A percentile compares a stretch with the other conserved stretches of the same genome.
Evolutionary conservation across 768 basidiomycete species (phyloP).

Genomic region (Boletus coccyginus): DNA sequence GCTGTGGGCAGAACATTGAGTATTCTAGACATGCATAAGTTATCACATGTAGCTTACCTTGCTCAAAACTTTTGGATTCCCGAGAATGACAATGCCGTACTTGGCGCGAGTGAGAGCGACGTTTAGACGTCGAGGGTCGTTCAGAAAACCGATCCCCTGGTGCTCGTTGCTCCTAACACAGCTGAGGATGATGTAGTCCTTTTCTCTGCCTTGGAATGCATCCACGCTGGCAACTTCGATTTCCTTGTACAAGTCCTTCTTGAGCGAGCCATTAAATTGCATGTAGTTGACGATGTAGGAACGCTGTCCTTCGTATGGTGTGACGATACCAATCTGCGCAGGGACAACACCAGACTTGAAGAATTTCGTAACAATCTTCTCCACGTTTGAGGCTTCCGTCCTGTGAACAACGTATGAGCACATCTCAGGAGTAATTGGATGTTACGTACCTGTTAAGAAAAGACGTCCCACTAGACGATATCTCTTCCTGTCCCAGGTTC

Average conservation of each 20-base stretch:
- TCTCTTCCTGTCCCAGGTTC: constrained; percentile 98
- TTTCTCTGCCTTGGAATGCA: constrained; percentile 99
- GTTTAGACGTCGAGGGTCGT: constrained; percentile 93
- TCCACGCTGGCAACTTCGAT: constrained; percentile 99
- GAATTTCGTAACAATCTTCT: constrained; percentile 99
- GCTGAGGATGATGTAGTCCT: constrained; percentile 98
- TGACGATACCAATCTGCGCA: constrained; percentile 95
- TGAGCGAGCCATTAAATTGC: constrained; percentile 99
- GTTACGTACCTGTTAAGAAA: constrained; percentile 81
- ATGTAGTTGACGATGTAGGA: constrained; percentile 99
- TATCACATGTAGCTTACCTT: constrained; percentile 59
- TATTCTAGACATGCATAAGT: constrained; percentile 4
- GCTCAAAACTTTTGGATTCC: constrained; percentile 99
- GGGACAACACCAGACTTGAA: constrained; percentile 99
- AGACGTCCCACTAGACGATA: constrained; percentile 96
- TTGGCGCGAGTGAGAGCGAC: constrained; percentile 97
- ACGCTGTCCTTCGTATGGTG: constrained; percentile 97
- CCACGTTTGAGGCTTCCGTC: constrained; percentile 98
- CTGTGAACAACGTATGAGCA: constrained; percentile 38
- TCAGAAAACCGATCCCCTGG: constrained; percentile 98
- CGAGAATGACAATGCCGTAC: constrained; percentile 98
- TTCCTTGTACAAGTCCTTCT: constrained; percentile 99
- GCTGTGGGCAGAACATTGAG: constrained; percentile 46
- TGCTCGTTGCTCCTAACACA: constrained; percentile 99
- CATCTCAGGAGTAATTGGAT: not conserved